Base-by-base conservation (phyloP, 129 eudicot species). In the Oenanthe sinensis region DNA sequence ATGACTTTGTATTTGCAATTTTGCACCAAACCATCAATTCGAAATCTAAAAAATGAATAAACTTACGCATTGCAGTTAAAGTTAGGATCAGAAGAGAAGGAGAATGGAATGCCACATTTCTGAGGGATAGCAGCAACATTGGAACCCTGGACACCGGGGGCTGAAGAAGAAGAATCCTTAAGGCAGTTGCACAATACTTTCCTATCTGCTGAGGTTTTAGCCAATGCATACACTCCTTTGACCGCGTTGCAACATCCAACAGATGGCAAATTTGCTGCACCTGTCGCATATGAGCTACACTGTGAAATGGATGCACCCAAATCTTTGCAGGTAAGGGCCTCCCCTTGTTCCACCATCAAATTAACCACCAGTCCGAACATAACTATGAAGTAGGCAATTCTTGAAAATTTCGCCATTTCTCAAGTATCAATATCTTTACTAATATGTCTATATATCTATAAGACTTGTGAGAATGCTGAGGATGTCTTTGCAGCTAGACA, bases 11-110 rank as follows among this genome's bases (percentile, higher is more conserved):
- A 48, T 48, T 0, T 48, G 52, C 52, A 48, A 10, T 17, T 48
- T 48, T 48, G 28, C 26, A 5, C 20, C 65, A 55, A 14, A 42
- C 10, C 19, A 5, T 67, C 10, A 26, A 67, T 67, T 67, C 2
- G 19, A 67, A 65, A 67, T 67, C 72, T 30, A 0, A 30, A 13
- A 67, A 67, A 4, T 30, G 17, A 13, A n/a, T 28, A 67, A 67
- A 39, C 75, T 70, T 36, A 70, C 75, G 44, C 8, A 19, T 70
- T 70, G 75, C 75, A 70, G 75, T 70, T 39, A 12, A 70, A 37
- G 75, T 70, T 16, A 39, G 75, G 75, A 70, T 70, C 45, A 70
- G 75, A 24, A 22, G 75, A 33, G 75, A 74, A 79, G 60, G 82
- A 77, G 49, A 74, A 46, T n/a, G 77, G 13, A 46, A 74, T n/a